A percentile compares a stretch with the other conserved stretches of the same genome.
Conservation (phyloP, 108 stramenopile genomes). For the Chaetoceros muelleri region DNA sequence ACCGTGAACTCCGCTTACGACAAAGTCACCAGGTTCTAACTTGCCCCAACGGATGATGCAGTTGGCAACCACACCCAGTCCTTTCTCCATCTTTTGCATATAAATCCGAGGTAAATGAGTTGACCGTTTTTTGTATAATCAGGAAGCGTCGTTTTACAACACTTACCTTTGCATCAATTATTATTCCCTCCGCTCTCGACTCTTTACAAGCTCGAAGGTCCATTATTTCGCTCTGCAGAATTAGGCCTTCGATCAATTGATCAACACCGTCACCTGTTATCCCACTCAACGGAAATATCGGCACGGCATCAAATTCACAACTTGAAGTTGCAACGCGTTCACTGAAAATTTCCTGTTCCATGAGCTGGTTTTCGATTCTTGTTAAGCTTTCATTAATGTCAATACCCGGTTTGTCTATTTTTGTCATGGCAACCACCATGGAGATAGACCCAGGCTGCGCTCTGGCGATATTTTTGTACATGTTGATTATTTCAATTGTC, state of each 20-base stretch:
- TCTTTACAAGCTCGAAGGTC: conserved; percentile 67
- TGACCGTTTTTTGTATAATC: not conserved
- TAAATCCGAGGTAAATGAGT: too few species aligned
- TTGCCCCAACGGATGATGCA: conserved; percentile 74
- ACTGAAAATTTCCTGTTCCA: conserved; percentile 74
- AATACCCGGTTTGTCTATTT: conserved; percentile 87
- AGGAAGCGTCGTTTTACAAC: not conserved
- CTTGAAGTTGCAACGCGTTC: conserved; percentile 46
- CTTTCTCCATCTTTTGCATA: conserved; percentile 74
- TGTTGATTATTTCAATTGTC: conserved; percentile 89
- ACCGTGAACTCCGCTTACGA: conserved; percentile 62
- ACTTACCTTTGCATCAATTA: conserved; percentile 58
- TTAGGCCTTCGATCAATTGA: conserved; percentile 75
- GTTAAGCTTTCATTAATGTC: conserved; percentile 61
- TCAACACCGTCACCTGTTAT: conserved; percentile 84
- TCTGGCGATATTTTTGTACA: conserved; percentile 76
- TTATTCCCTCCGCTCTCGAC: conserved; percentile 70
- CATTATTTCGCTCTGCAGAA: conserved; percentile 75
- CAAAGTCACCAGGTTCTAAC: conserved; percentile 49
- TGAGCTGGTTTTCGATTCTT: conserved; percentile 78
- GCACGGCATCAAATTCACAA: conserved; percentile 73
- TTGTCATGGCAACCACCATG: conserved; percentile 91
- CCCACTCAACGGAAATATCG: conserved; percentile 81
- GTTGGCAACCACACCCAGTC: conserved; percentile 72
- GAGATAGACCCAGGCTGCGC: conserved; percentile 55